Conservation (phyloP, 306 rosid species). For the Astragalus membranaceus region DNA sequence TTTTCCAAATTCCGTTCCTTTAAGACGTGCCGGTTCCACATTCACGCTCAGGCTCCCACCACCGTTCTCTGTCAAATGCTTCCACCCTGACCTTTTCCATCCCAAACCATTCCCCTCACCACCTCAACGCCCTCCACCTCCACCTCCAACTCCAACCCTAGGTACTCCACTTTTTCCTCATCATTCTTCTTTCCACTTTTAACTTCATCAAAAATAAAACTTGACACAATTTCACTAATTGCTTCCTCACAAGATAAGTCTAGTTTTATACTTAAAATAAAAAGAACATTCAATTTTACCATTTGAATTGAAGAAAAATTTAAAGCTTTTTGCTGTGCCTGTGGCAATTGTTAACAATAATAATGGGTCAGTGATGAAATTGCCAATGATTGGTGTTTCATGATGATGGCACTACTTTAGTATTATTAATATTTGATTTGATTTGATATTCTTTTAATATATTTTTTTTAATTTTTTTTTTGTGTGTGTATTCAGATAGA, state of each 20-base stretch:
- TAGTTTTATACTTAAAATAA: background rate
- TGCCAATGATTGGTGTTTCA: background rate
- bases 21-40: constrained; percentile 5
- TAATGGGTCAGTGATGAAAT: background rate
- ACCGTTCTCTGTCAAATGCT: constrained; percentile 37
- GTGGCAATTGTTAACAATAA: background rate
- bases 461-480: background rate
- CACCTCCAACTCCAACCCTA: background rate
- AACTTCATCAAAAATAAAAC: background rate
- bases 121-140: background rate
- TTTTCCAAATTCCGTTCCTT: background rate
- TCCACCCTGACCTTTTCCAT: constrained; percentile 32
- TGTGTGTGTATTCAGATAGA: constrained; percentile 32
- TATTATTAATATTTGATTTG: too few relatives aligned
- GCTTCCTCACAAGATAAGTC: background rate
- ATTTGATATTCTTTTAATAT: background rate
- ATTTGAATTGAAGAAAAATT: background rate
- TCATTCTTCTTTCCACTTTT: background rate
- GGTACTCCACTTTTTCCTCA: constrained; percentile 23
- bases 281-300: background rate
- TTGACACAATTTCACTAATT: background rate
- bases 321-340: background rate
- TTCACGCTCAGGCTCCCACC: constrained; percentile 7
- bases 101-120: constrained; percentile 24
- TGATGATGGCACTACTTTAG: background rate